phyloP scores from a whole-genome alignment of 495 filamentous ascomycete genomes.

The Aspergillus kassunensis region DNA sequence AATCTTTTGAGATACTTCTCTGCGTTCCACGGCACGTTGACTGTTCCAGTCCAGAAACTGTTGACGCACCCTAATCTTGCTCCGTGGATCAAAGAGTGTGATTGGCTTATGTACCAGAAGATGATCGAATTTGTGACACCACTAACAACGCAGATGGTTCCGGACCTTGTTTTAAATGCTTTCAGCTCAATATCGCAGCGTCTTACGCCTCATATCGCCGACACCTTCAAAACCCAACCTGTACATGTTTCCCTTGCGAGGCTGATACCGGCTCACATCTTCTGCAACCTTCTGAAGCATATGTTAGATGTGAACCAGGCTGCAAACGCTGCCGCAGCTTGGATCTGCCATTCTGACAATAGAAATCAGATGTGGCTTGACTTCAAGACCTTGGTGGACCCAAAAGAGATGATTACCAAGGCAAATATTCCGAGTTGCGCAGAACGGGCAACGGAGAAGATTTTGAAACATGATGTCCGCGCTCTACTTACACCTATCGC shows the following conservation, averaged over 20 bases:
- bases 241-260: constrained; percentile 80
- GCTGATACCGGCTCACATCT: constrained; percentile 81
- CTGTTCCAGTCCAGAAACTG: constrained; percentile 94
- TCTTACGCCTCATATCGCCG: constrained; percentile 69
- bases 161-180: constrained; percentile 74
- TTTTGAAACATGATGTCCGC: constrained; percentile 71
- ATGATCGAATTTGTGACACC: constrained; percentile 88
- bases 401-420: constrained; percentile 46
- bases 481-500: constrained; percentile 54
- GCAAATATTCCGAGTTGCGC: constrained; percentile 42
- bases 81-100: constrained; percentile 91
- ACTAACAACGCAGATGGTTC: constrained; percentile 83
- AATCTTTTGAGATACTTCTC: constrained; percentile 93
- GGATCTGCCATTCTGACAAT: constrained; percentile 47
- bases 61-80: constrained; percentile 77
- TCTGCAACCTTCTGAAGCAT: constrained; percentile 77
- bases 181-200: constrained; percentile 78
- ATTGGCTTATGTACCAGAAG: constrained; percentile 91
- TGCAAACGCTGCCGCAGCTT: constrained; percentile 53
- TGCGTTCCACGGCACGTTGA: constrained; percentile 92
- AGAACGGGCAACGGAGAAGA: constrained; percentile 51
- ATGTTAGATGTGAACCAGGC: constrained; percentile 87
- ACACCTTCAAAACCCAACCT: constrained; percentile 76
- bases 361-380: constrained; percentile 84
- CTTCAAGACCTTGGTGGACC: constrained; percentile 76